phyloP scores from a whole-genome alignment of 1,284 basidiomycete genomes.

The Hypsizygus ulmarius region DNA sequence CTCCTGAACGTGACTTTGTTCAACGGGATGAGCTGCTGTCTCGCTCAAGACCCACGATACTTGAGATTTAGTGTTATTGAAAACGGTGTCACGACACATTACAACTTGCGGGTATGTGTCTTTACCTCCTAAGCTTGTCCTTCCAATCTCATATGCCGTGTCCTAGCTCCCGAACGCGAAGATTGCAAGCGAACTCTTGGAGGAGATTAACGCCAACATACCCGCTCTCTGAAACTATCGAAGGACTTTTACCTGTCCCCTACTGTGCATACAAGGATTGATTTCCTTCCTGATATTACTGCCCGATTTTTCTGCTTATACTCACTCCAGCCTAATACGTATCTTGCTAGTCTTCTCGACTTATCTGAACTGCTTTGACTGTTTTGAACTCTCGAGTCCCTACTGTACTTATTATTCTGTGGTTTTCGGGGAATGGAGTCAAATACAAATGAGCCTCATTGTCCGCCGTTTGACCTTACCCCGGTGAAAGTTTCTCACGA shows the following conservation, averaged over 20 bases:
- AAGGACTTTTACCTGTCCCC: background rate
- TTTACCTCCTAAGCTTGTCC: constrained; percentile 1
- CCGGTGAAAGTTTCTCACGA: constrained; percentile 18
- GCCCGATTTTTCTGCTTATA: background rate
- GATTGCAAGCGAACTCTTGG: constrained; percentile 55
- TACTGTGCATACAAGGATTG: background rate
- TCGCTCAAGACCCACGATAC: constrained; percentile 80
- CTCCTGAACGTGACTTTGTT: constrained; percentile 87
- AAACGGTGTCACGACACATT: constrained; percentile 59
- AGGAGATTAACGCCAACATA: constrained; percentile 55
- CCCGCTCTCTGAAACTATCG: constrained; percentile 27
- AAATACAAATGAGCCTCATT: background rate
- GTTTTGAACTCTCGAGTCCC: constrained; percentile 1
- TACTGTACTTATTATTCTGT: constrained; percentile 12
- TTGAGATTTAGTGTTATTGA: constrained; percentile 78
- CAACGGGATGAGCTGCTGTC: constrained; percentile 77
- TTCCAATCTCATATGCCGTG: constrained; percentile 1
- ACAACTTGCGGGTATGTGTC: constrained; percentile 71
- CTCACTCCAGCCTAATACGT: constrained; percentile 16
- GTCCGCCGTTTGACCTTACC: constrained; percentile 1
- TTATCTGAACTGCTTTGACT: constrained; percentile 4
- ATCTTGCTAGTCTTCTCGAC: constrained; percentile 4
- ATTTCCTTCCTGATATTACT: too few relatives aligned
- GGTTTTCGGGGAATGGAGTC: constrained; percentile 2
- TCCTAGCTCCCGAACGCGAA: constrained; percentile 57